Evolutionary conservation across 805 yeast species (phyloP), one percentile per base, ranked within the genome.

Genomic region (Ogataea pini): DNA sequence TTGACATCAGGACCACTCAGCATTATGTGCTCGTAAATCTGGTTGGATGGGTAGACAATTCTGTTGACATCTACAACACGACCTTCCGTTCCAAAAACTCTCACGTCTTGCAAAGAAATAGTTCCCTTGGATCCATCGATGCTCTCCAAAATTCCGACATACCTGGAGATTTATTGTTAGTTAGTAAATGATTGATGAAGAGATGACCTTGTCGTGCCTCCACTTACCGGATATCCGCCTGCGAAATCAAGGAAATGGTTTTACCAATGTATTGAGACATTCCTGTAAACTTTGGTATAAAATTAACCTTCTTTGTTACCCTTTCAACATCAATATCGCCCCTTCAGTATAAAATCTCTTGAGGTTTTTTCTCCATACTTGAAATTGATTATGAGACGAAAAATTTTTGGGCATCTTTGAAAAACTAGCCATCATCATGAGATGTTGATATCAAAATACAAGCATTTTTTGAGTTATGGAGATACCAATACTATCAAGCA

Each of bases 221-320:
- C n/a, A 63, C 77, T 38, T 64, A 75, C 74, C 82, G 76, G 51
- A 87, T 83, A 32, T 88, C 89, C 59, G 86, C 83, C 63, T 80
- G 81, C 49, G 95, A 85, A 54, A 86, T 79, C 64, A 89, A 75
- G 20, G 94, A 82, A 58, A 90, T 89, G 44, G 92, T 85, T 66
- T 89, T 89, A 8, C 98, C 98, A 57, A 90, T 86, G 68, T 85
- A 91, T 63, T 90, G 90, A 39, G 97, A 85, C 98, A 94, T 94
- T 38, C 31, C 28, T 17, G 42, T 19, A 28, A 25, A 48, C 42
- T 31, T 13, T 6, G 17, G 18, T 12, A 14, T 31, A 10, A 28
- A 8, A 4, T 12, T 13, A 28, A 22, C 25, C 25, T 22, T n/a
- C 28, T 13, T 18, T 14, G 39, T 13, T 39, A 5, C 25, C 8